Base-by-base conservation (phyloP, 192 early-diverging fungal genomes). In the Coemansia sp. region DNA sequence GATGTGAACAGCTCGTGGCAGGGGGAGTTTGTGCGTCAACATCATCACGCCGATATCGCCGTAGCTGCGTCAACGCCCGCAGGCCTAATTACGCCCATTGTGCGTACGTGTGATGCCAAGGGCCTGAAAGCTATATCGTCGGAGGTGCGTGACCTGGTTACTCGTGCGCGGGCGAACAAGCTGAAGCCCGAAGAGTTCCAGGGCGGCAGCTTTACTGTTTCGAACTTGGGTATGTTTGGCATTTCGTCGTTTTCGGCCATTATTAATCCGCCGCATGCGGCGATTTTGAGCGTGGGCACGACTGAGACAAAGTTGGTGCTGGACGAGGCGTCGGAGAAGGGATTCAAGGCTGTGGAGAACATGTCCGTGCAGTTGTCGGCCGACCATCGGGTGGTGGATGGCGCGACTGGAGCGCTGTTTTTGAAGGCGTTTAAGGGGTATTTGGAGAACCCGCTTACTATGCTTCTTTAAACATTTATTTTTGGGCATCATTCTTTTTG, bases 181-280 rank as follows among this genome's bases (percentile, higher is more conserved):
- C 86, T 98, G 10, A 82, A 85, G 65, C 96, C 95, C 54, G 86
- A 96, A 38, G 96, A 98, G 84, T 98, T 93, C 88, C 96, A 98
- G 72, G 96, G 96, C 76, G 96, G 96, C 41, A 88, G 90, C 49
- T 98, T 98, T 84, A 92, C 96, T 59, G 95, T 98, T 80, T 96
- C 94, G 58, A 98, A 98, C 84, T 83, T 98, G 63, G 96, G 96
- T 64, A 98, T 98, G 96, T 96, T 86, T 69, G 94, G 93, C 51
- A 88, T 97, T 76, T 86, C 87, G 63, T 88, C 90, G 67, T 98
- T 98, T 84, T 93, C 94, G 37, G 96, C 96, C 57, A 98, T 98
- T 69, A 96, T 98, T 82, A 97, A 98, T 85, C 92, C 93, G 38
- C 94, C 94, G 22, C 95, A 97, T 63, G 76, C 93, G 4, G 89